Evolutionary conservation across 2,329 filamentous ascomycete genomes (phyloP), one percentile per base, ranked within the genome.

Genomic region (Didymella pinodella): DNA sequence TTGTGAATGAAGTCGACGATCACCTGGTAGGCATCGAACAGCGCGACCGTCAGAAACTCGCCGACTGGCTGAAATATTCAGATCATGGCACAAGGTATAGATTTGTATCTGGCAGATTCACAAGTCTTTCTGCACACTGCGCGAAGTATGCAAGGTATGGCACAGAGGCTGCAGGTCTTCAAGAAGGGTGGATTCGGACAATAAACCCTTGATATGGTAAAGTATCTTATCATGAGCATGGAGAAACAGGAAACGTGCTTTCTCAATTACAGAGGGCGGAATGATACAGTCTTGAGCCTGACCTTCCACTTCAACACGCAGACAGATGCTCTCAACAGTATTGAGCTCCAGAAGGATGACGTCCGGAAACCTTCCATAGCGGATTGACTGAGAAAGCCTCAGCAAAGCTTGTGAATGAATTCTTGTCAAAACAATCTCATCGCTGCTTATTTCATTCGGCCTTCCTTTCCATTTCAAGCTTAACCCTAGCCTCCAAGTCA

Each of bases 261-360:
- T n/a, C 14, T n/a, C 14, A 7, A n/a, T 7, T 36, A 36, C 32
- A 36, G 32, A 36, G 32, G 32, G 5, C 14, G 32, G 16, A 4
- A 10, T 12, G 65, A 63, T 31, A 11, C 54, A 25, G 36, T 67
- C 7, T 62, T 67, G 12, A 22, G 22, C 22, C 22, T 22, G 22
- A 3, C 22, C 22, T 66, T 61, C 45, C 61, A 65, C 34, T 63
- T 74, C 18, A 67, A 73, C 44, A 73, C 22, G n/a, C 72, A 74
- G 55, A 62, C 70, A 44, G 72, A 76, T 46, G 66, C 67, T 0
- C 61, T 68, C 2, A 74, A 69, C 32, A 74, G 68, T 38, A 73
- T 74, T 7, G 64, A 68, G 46, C 16, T 36, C 22, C 22, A 36
- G 14, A 36, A 36, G 32, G 32, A 36, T 12, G 18, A 4, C 5